Base-by-base conservation (phyloP, 2,329 filamentous ascomycete genomes). In the Acephala macrosclerotiorum region DNA sequence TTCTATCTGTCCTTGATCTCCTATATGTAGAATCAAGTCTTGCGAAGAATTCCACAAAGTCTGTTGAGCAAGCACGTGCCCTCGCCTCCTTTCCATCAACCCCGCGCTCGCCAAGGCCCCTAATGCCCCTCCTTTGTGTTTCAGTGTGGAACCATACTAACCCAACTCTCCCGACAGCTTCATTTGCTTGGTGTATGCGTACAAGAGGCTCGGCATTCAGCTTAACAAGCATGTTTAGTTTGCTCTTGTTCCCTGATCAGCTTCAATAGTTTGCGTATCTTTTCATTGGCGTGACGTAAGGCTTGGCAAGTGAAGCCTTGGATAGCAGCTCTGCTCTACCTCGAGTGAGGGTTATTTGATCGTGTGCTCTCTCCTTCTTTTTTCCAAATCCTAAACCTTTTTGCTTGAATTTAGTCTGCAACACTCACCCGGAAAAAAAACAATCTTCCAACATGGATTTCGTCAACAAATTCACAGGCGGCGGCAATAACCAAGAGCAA, bases 391-490 rank as follows among this genome's bases (percentile, higher is more conserved):
- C n/a, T n/a, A n/a, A n/a, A n/a, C n/a, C n/a, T n/a, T n/a, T n/a
- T n/a, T n/a, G n/a, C n/a, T n/a, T n/a, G n/a, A n/a, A n/a, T n/a
- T n/a, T n/a, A n/a, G n/a, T n/a, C n/a, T n/a, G n/a, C n/a, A n/a
- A n/a, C 9, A 26, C 26, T 58, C 12, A 16, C 29, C 29, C 16
- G 7, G 26, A 56, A 38, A 49, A 12, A 29, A 45, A 29, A n/a
- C 26, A 47, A 60, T 35, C 60, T 26, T 26, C 18, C 64, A 79
- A 36, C 68, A 87, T 87, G 85, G 84, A 87, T 73, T 84, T 83
- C 74, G 72, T 87, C 75, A 87, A 86, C 74, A 85, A 83, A 65
- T 64, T 85, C 64, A 74, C 81, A 61, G 78, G 82, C 61, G 77
- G 80, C 33, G 35, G 55, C 35, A 64, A 68, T 36, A 26, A 64